Evolutionary conservation across 257 asterid genomes (phyloP), one percentile per base, ranked within the genome.

Genomic region (Misopates orontium): DNA sequence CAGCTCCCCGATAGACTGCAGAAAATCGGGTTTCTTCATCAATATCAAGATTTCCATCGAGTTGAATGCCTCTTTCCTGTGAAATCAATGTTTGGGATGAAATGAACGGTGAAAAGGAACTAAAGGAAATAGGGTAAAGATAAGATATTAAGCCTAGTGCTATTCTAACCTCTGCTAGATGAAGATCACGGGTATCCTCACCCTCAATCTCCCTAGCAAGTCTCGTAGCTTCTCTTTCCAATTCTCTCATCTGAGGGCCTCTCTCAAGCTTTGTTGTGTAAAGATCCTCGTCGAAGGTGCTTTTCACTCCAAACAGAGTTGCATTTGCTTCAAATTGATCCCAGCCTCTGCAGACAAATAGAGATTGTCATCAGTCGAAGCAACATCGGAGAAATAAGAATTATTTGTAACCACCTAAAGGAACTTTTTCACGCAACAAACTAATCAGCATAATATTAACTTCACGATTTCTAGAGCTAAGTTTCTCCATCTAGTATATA

Each of bases 141-240:
- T 19, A 47, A 57, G 23, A 52, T 36, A 51, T 11, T 32, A 13
- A 60, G 39, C 41, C 14, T 50, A 44, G 49, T 20, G 41, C 39
- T 62, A 19, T 54, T 68, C 79, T 64, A 71, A 94, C 99, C 96
- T 94, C 99, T 48, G 99, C 98, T 28, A 88, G 78, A 83, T 90
- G 99, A 79, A 86, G 90, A 84, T 94, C 98, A 71, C 14, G 77
- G 71, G 99, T 94, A 13, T 84, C 95, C 77, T 94, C 96, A 4
- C 91, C 88, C 85, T 86, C 98, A 54, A 94, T 94, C 84, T 94
- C 99, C 71, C 84, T 83, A 60, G 99, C 99, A 62, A 94, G 72
- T 63, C 90, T 79, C 23, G 50, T 49, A 66, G 99, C 99, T 80
- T 88, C 95, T 76, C 78, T 88, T 80, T 94, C 99, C 80, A 86